Evolutionary conservation across 805 yeast genomes (phyloP).

Genomic region (Candida quercuum): DNA sequence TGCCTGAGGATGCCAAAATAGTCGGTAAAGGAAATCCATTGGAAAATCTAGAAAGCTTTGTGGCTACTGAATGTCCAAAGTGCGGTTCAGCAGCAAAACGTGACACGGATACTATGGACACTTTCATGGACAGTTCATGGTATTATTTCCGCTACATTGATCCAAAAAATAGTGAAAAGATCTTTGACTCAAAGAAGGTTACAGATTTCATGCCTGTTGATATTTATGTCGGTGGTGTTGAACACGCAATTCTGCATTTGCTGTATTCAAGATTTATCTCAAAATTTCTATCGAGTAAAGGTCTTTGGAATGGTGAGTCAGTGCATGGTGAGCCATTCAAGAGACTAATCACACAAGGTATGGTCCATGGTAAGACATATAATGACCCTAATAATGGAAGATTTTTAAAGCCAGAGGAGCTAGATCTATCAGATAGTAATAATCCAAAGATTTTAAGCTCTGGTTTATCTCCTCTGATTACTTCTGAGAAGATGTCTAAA

Average conservation of each 20-base stretch:
- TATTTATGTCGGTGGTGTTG: constrained; percentile 90
- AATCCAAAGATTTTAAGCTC: constrained; percentile 44
- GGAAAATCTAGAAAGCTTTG: constrained; percentile 60
- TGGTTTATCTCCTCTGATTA: constrained; percentile 45
- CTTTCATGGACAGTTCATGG: constrained; percentile 98
- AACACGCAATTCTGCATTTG: constrained; percentile 91
- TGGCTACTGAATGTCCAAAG: constrained; percentile 71
- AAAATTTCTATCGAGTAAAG: constrained; percentile 65
- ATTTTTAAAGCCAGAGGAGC: constrained; percentile 76
- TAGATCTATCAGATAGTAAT: constrained; percentile 37
- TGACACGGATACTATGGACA: constrained; percentile 98
- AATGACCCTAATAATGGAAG: constrained; percentile 66
- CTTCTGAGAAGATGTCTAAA: constrained; percentile 93
- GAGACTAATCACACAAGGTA: constrained; percentile 86
- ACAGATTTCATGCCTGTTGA: constrained; percentile 72
- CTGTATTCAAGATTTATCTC: constrained; percentile 82
- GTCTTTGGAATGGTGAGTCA: constrained; percentile 60
- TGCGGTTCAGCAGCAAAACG: constrained; percentile 73
- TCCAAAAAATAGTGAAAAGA: constrained; percentile 48
- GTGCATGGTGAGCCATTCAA: constrained; percentile 74
- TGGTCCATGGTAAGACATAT: constrained; percentile 93
- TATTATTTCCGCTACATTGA: constrained; percentile 84
- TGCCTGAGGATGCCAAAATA: constrained; percentile 55
- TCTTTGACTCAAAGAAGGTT: constrained; percentile 50
- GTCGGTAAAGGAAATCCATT: constrained; percentile 63